Conservation (phyloP, 164 flowering plant genomes). For the Santalum album region DNA sequence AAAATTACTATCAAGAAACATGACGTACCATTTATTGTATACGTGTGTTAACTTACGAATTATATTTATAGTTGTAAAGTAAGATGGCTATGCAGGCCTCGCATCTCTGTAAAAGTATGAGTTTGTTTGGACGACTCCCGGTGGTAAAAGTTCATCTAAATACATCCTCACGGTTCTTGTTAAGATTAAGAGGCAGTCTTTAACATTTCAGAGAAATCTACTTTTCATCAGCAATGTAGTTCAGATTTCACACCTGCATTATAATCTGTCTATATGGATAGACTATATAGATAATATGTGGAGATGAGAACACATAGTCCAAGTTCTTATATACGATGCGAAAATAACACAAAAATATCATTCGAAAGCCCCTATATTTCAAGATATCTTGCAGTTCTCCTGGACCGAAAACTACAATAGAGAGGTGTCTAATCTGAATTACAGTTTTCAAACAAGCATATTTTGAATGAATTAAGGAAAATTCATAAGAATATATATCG, state of each 20-base stretch:
- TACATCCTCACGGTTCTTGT: no score
- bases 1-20: no score
- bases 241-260: background rate
- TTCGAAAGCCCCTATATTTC: slow-evolving; percentile 8
- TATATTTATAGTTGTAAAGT: no score
- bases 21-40: no score
- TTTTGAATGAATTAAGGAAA: background rate
- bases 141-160: no score
- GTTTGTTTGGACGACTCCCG: no score
- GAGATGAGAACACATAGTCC: background rate
- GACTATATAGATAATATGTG: background rate
- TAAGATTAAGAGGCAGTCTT: no score
- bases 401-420: background rate
- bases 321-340: background rate
- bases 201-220: no score
- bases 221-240: no score
- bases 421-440: background rate
- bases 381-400: slow-evolving; percentile 9
- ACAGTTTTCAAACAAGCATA: background rate
- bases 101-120: no score
- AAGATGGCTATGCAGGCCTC: no score
- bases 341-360: background rate
- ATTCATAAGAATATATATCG: background rate
- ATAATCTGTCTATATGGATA: background rate
- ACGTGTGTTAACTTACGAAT: no score